Percentiles rank a stretch among this genome's conserved stretches.
Evolutionary conservation across 495 filamentous ascomycete genomes (phyloP).

Genomic region (Penicillium subrubescens): DNA sequence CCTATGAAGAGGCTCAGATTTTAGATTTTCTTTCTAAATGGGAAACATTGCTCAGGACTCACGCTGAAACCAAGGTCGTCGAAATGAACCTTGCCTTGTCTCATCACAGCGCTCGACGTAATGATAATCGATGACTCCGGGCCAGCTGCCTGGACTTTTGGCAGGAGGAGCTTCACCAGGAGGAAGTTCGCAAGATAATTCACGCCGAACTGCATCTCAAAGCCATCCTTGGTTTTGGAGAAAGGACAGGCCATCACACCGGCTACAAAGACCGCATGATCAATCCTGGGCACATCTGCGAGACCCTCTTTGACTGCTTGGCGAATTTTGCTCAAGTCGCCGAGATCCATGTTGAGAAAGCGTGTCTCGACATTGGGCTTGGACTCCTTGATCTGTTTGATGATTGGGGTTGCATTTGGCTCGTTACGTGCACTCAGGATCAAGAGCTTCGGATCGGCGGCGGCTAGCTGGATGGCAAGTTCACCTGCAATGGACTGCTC

Average conservation of each 20-base stretch:
- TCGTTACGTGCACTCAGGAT: conserved; percentile 22
- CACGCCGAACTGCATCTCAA: conserved; percentile 24
- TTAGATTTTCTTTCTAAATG: neutral
- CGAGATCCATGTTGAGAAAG: conserved; percentile 23
- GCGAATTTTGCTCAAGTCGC: conserved; percentile 15
- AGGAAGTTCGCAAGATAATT: conserved; percentile 29
- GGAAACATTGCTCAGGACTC: neutral
- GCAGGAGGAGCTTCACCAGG: conserved; percentile 23
- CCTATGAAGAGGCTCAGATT: conserved; percentile 2
- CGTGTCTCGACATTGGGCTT: conserved; percentile 20
- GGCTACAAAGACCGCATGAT: conserved; percentile 21
- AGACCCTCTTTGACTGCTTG: conserved; percentile 11
- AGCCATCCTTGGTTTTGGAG: conserved; percentile 22
- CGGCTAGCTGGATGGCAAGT: conserved; percentile 19
- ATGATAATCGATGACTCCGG: conserved; percentile 21
- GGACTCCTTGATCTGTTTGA: conserved; percentile 12
- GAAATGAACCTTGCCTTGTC: conserved; percentile 17
- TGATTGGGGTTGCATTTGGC: conserved; percentile 16
- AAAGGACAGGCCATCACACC: conserved; percentile 25
- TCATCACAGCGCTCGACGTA: conserved; percentile 18
- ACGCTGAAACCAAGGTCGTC: conserved; percentile 24
- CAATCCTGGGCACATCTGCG: conserved; percentile 18
- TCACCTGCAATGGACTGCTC: conserved; percentile 26
- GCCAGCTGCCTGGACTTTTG: conserved; percentile 21
- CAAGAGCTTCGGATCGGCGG: conserved; percentile 19